phyloP scores from a whole-genome alignment of 306 rosid genomes.

The Carpinus viminea region DNA sequence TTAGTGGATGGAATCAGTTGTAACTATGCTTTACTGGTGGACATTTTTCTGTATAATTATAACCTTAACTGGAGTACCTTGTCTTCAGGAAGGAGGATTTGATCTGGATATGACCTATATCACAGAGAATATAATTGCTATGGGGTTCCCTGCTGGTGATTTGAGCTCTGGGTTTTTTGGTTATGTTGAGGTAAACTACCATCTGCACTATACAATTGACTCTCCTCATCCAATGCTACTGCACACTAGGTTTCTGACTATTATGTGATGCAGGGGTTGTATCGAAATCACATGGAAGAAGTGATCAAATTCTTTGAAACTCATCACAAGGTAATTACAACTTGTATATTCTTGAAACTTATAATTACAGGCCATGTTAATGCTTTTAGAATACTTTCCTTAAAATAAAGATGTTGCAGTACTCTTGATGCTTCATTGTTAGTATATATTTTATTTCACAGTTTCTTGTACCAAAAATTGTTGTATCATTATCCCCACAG shows the following conservation, averaged over 20 bases:
- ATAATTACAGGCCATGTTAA: not conserved
- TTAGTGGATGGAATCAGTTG: not conserved
- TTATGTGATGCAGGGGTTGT: conserved; percentile 76
- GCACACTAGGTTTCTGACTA: conserved; percentile 17
- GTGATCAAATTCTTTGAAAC: conserved; percentile 96
- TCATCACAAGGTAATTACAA: conserved; percentile 74
- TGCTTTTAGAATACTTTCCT: not conserved
- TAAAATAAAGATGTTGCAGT: not conserved
- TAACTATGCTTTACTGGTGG: conserved; percentile 13
- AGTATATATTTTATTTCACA: not conserved
- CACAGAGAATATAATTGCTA: conserved; percentile 95
- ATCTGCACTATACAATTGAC: conserved; percentile 14
- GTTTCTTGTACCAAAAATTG: not conserved
- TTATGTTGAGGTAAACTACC: conserved; percentile 80
- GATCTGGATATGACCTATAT: conserved; percentile 98
- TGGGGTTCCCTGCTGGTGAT: conserved; percentile 99
- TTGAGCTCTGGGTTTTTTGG: conserved; percentile 99
- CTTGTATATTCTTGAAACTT: not conserved
- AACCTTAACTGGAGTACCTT: conserved; percentile 9
- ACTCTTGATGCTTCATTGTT: not conserved
- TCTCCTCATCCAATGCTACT: conserved; percentile 15
- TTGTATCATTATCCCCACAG: not conserved
- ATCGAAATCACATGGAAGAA: conserved; percentile 99
- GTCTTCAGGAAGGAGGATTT: conserved; percentile 88
- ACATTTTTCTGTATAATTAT: conserved; percentile 13